Evolutionary conservation across 305 asterid species (phyloP), one percentile per base, ranked within the genome.

Genomic region (Vinca major): DNA sequence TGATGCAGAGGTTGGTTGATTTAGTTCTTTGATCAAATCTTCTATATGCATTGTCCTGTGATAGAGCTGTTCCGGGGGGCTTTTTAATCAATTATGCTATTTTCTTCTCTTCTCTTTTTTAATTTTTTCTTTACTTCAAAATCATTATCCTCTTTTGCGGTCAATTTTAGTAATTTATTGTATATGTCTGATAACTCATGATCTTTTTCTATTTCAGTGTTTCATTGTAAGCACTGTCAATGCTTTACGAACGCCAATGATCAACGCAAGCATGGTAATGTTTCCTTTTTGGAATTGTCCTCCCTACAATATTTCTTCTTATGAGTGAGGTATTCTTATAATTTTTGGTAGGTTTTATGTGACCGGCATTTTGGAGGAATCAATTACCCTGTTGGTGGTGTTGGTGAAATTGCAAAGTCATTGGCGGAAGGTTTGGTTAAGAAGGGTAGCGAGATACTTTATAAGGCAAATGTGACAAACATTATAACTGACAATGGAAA

Each of bases 301-400:
- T 66, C 69, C 65, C 20, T 26, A 65, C 53, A 20, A 43, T 67
- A 12, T 61, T 47, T 74, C 40, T 36, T 52, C 19, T 19, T 3
- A 17, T 16, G 19, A 16, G 13, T 57, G 33, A 47, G 33, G 69
- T 36, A 7, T 49, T 41, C 43, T 57, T 66, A 12, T 48, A 7
- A 0, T 57, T 48, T 54, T 37, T 57, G 17, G 41, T 76, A 91
- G 99, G 99, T 93, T 78, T 73, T 93, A 71, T 93, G 99, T 74
- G 99, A 93, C 80, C 84, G 99, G 72, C 99, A 93, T 88, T 93
- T 85, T 77, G 97, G 99, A 64, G 99, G 99, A 72, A 91, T 93
- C 78, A 93, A 91, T 84, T 93, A 93, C 76, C 99, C 99, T 13
- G 90, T 89, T 61, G 99, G 99, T 68, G 97, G 99, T 48, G 96